A percentile compares a stretch with the other conserved stretches of the same genome.
Evolutionary conservation across 768 basidiomycete species (phyloP).

Genomic region (Mrakia gelida): DNA sequence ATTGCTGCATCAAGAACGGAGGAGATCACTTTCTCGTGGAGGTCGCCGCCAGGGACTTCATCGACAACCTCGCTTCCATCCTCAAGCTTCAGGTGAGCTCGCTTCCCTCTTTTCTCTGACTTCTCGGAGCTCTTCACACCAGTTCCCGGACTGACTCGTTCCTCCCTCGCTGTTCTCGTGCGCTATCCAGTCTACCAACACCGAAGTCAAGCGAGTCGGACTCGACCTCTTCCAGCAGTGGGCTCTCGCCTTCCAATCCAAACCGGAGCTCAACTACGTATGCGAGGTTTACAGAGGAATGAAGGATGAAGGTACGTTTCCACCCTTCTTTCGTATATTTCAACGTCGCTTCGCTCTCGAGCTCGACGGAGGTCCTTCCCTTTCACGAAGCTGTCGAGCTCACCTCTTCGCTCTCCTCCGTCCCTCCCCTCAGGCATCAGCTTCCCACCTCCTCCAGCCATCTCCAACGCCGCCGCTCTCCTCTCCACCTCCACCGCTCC

Average conservation of each 20-base stretch:
- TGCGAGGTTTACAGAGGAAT: constrained; percentile 72
- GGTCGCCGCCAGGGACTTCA: constrained; percentile 81
- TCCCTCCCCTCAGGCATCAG: constrained; percentile 8
- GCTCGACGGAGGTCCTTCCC: neutral
- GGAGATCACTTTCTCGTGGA: constrained; percentile 85
- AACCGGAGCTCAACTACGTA: constrained; percentile 65
- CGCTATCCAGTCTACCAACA: constrained; percentile 53
- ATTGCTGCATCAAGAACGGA: constrained; percentile 93
- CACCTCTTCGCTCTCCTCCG: neutral
- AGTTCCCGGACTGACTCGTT: neutral
- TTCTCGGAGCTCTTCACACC: neutral
- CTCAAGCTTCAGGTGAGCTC: constrained; percentile 61
- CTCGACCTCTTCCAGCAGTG: constrained; percentile 84
- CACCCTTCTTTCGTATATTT: no score
- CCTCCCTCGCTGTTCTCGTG: neutral
- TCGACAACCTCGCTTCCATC: constrained; percentile 86
- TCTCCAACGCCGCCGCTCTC: constrained; percentile 65
- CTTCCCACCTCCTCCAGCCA: constrained; percentile 60
- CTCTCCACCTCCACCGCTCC: constrained; percentile 55
- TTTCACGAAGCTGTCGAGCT: neutral
- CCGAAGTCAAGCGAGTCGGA: constrained; percentile 75
- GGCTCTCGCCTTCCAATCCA: constrained; percentile 84
- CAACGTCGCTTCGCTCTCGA: neutral
- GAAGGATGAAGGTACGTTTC: constrained; percentile 61
- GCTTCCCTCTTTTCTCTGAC: neutral